Conservation (phyloP, 2,329 filamentous ascomycete species). For the Aspergillus pseudoterreus region DNA sequence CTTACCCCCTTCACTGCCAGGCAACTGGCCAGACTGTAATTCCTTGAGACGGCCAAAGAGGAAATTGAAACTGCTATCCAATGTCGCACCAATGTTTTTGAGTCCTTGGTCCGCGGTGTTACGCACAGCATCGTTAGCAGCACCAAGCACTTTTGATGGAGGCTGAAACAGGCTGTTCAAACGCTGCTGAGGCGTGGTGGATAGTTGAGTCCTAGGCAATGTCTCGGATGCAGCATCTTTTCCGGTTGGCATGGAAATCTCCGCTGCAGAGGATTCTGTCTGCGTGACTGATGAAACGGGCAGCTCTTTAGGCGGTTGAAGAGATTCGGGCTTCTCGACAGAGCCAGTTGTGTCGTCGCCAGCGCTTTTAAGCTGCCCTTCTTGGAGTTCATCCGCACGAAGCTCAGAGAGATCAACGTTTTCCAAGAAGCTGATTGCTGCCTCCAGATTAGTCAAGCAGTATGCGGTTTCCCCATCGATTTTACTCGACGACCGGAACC, state of each 20-base stretch:
- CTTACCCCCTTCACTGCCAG: constrained; percentile 34
- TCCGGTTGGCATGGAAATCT: constrained; percentile 24
- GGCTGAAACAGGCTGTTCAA: constrained; percentile 84
- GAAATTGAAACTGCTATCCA: constrained; percentile 92
- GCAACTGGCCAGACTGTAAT: constrained; percentile 47
- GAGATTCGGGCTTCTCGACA: constrained; percentile 23
- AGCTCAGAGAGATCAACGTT: constrained; percentile 91
- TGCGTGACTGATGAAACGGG: constrained; percentile 26
- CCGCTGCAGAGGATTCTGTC: constrained; percentile 25
- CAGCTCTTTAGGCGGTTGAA: constrained; percentile 21
- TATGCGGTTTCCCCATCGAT: constrained; percentile 93
- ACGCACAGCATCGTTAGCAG: constrained; percentile 78
- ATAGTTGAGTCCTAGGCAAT: constrained; percentile 26
- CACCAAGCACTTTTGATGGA: constrained; percentile 75
- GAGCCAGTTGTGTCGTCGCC: constrained; percentile 24
- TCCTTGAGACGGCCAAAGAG: constrained; percentile 84
- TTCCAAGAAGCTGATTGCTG: constrained; percentile 88
- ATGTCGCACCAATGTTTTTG: constrained; percentile 84
- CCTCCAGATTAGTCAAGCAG: constrained; percentile 92
- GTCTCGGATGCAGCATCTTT: constrained; percentile 32
- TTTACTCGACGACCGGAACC: constrained; percentile 80
- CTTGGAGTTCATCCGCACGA: constrained; percentile 71
- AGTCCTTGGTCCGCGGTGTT: constrained; percentile 87
- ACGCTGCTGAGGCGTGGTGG: constrained; percentile 58
- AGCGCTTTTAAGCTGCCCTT: constrained; percentile 60